Percentiles rank a stretch among this genome's conserved stretches.
Evolutionary conservation across 306 rosid species (phyloP).

Genomic region (Cyamopsis tetragonoloba): DNA sequence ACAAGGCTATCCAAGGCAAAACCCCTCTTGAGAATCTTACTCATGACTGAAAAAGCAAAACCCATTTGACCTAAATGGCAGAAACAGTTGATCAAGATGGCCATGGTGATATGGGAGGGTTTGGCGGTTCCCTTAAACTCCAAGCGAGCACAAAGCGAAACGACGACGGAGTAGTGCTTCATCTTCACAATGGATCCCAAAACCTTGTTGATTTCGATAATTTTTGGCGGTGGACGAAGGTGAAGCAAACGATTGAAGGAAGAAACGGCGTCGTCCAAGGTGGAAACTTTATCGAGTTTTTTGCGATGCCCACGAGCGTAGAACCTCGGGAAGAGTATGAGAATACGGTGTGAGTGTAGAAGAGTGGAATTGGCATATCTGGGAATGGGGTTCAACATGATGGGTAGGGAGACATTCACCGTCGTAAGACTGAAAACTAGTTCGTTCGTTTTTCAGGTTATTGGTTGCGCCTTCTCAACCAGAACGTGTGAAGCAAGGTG

Average conservation of each 20-base stretch:
- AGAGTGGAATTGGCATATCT: not conserved
- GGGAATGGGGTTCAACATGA: constrained; percentile 1
- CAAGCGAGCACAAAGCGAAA: constrained; percentile 5
- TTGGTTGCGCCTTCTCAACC: too few relatives aligned
- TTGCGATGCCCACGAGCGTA: constrained; percentile 4
- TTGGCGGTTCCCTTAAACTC: constrained; percentile 9
- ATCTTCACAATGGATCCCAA: constrained; percentile 12
- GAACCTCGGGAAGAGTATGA: not conserved
- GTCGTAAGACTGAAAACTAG: too few relatives aligned
- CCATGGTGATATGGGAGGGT: constrained; percentile 26
- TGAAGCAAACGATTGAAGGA: constrained; percentile 24
- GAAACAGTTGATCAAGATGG: constrained; percentile 23
- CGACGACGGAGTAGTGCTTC: constrained; percentile 14
- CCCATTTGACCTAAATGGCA: constrained; percentile 34
- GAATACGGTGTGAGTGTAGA: not conserved
- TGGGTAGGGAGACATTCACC: too few relatives aligned
- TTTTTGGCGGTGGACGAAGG: constrained; percentile 11
- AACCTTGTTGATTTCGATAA: constrained; percentile 17
- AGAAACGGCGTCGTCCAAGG: constrained; percentile 16
- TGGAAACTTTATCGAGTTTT: not conserved
- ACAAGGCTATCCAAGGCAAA: constrained; percentile 3
- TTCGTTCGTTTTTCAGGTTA: too few relatives aligned
- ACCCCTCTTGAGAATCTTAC: constrained; percentile 30
- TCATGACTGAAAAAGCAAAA: constrained; percentile 23
- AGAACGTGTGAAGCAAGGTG: too few relatives aligned